Conservation (phyloP, 495 filamentous ascomycete species). For the Penicillium dipodomyicola region DNA sequence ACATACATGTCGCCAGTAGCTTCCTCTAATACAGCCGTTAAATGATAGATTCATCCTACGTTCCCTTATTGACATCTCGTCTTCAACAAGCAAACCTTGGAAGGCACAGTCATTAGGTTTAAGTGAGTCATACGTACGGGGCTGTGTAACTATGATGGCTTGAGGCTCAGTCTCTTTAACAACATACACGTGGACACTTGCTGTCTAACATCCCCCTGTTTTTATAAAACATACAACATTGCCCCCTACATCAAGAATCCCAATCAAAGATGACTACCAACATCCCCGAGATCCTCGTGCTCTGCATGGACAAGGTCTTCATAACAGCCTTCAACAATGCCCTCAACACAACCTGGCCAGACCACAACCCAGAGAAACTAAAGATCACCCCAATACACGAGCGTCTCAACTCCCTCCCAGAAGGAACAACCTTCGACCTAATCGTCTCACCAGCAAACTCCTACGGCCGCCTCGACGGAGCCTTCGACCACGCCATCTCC, state of each 20-base stretch:
- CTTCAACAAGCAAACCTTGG: background rate
- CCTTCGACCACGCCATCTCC: slow-evolving; percentile 54
- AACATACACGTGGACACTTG: background rate
- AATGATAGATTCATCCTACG: background rate
- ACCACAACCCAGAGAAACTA: slow-evolving; percentile 15
- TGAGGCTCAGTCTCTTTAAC: background rate
- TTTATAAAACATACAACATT: background rate
- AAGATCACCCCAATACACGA: slow-evolving; percentile 37
- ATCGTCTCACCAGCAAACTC: slow-evolving; percentile 55
- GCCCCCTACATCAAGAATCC: background rate
- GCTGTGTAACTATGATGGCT: background rate
- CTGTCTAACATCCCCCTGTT: background rate
- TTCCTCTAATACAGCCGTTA: background rate
- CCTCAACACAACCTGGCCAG: slow-evolving; percentile 21
- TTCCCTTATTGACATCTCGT: background rate
- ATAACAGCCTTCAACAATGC: slow-evolving; percentile 34
- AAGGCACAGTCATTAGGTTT: background rate
- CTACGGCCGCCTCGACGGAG: slow-evolving; percentile 51
- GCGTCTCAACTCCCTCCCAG: slow-evolving; percentile 31
- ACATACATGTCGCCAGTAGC: background rate
- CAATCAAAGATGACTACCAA: slow-evolving; percentile 26
- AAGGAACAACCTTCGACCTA: slow-evolving; percentile 37
- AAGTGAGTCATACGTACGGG: background rate
- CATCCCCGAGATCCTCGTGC: slow-evolving; percentile 41
- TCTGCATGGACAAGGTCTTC: slow-evolving; percentile 34